Evolutionary conservation across 1,139 yeast species (phyloP).

Genomic region (Geotrichum citri-aurantii): DNA sequence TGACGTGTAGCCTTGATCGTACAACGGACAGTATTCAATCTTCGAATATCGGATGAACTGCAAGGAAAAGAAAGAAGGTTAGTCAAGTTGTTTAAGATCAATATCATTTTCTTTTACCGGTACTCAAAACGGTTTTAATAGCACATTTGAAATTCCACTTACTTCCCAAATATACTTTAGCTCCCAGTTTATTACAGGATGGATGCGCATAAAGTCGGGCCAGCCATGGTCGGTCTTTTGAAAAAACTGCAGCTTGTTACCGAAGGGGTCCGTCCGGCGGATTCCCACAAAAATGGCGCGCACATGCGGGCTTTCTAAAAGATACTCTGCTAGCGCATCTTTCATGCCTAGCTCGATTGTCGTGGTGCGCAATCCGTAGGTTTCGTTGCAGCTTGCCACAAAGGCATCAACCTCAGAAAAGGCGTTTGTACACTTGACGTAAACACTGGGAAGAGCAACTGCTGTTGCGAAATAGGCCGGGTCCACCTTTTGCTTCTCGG

Average conservation of each 20-base stretch:
- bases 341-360: conserved; percentile 37
- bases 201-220: conserved; percentile 77
- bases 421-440: conserved; percentile 62
- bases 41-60: conserved; percentile 47
- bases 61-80: conserved; percentile 9
- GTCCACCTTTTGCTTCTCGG: conserved; percentile 32
- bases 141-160: neutral
- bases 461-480: conserved; percentile 9
- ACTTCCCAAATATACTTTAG: conserved; percentile 70
- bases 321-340: conserved; percentile 58
- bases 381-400: conserved; percentile 33
- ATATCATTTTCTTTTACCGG: no score
- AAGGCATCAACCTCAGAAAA: conserved; percentile 55
- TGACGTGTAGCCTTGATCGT: conserved; percentile 76
- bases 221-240: conserved; percentile 77
- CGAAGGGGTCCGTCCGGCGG: conserved; percentile 75
- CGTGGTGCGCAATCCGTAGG: conserved; percentile 33
- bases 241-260: conserved; percentile 47
- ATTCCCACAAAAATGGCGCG: conserved; percentile 76
- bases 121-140: no score
- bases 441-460: conserved; percentile 45
- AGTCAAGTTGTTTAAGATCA: neutral
- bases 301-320: conserved; percentile 39
- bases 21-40: conserved; percentile 59
- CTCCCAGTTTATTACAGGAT: conserved; percentile 79